Evolutionary conservation across 805 yeast species (phyloP), one percentile per base, ranked within the genome.

Genomic region (Teunomyces atbi): DNA sequence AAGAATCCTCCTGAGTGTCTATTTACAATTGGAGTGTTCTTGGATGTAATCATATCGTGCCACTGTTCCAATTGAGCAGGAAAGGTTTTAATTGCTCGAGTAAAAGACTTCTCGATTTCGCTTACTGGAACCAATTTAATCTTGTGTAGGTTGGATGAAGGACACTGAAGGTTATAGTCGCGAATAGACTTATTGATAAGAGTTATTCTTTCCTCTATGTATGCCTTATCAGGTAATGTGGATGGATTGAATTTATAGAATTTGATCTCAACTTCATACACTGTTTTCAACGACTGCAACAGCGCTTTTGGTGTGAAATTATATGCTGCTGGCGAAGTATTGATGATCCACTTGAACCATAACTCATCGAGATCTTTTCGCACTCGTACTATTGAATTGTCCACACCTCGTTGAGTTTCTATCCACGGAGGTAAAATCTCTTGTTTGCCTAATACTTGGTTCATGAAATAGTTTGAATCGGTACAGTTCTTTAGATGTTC

Each of bases 391-490:
- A 86, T 71, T 30, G 77, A 78, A 2, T 56, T 49, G 36, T 77
- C 74, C 3, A 84, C 79, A 1, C 79, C 73, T 15, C 78, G 71
- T 61, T 87, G 94, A 45, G 79, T 83, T 55, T 89, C 96, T 30
- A 90, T 84, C 97, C 97, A 90, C 0, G 96, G 96, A 0, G 96
- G 96, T 8, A 82, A 69, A 1, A 88, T 82, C 41, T 88, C 90
- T 62, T 90, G 96, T 36, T 79, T 77, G 50, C 76, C 79, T 46
- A 90, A 65, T 38, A 90, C 84, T 50, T 86, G 82, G 64, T 90
- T 90, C 67, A 90, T 64, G 60, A 89, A 88, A 61, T 83, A 88
- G 55, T 84, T 65, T 4, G 72, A 52, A 50, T 95, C 45, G 82
- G 87, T 49, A 77, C 77, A 62, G 80, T 94, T 47, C 76, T 71